These are phyloP conservation scores for Fraxinus floribunda DNA, from an alignment of 305 asterid genomes.

Conservation along the genomic window DNA sequence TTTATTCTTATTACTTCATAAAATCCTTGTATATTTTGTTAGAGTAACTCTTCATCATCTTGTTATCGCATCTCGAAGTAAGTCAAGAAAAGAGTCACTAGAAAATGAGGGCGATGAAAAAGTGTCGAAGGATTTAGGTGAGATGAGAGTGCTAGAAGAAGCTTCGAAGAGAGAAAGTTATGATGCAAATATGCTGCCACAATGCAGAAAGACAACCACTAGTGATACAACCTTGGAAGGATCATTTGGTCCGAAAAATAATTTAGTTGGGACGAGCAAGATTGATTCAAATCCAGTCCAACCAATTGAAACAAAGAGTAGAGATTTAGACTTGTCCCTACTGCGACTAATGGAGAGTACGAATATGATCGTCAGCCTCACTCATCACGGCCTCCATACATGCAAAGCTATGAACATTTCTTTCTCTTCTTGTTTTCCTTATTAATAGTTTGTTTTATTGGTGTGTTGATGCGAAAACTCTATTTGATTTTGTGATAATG, in stretches of 20 bases:
- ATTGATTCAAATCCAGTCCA: neutral
- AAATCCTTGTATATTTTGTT: neutral
- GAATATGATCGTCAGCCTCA: neutral
- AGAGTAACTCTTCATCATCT: neutral
- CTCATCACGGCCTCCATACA: neutral
- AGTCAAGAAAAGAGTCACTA: neutral
- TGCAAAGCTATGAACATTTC: neutral
- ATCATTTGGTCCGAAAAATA: neutral
- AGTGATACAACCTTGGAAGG: neutral
- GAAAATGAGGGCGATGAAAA: neutral
- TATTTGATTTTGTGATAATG: neutral
- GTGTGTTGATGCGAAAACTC: neutral
- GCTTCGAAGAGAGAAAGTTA: neutral
- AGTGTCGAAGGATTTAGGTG: neutral
- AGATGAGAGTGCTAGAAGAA: neutral
- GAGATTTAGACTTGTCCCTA: neutral
- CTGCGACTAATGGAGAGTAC: neutral
- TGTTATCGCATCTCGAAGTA: neutral
- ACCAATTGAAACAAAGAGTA: neutral
- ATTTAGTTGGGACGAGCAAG: neutral
- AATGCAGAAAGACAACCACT: neutral
- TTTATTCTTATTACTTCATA: neutral
- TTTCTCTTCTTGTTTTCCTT: neutral
- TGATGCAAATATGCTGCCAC: neutral
- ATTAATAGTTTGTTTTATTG: neutral